These are phyloP conservation scores for Phycomyces nitens DNA, from an alignment of 192 early-diverging fungal species.

Conservation along the genomic window DNA sequence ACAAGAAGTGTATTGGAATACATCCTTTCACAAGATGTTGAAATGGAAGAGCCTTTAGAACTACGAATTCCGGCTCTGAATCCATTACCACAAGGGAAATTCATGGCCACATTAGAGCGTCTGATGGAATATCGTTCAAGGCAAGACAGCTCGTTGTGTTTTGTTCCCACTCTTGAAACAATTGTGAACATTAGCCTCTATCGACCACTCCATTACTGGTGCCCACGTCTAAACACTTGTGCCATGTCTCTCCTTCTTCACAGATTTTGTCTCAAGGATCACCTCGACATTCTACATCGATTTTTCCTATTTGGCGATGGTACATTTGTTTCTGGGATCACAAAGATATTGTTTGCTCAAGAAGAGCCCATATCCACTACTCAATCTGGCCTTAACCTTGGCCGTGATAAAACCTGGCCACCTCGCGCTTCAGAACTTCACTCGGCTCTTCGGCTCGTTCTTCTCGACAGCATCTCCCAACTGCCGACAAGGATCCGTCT, in stretches of 20 bases:
- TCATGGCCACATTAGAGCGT: conserved; percentile 16
- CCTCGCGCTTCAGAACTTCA: conserved; percentile 22
- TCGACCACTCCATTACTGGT: conserved; percentile 26
- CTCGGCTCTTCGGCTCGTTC: conserved; percentile 20
- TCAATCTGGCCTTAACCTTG: conserved; percentile 13
- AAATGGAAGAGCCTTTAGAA: too few relatives aligned
- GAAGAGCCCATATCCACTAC: background rate
- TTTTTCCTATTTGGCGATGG: conserved; percentile 44
- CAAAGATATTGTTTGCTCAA: conserved; percentile 37
- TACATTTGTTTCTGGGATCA: conserved; percentile 36
- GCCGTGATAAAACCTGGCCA: conserved; percentile 20
- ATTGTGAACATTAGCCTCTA: conserved; percentile 25
- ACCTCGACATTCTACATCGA: conserved; percentile 38
- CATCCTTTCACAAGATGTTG: too few relatives aligned
- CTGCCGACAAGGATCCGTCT: background rate
- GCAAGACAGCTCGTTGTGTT: conserved; percentile 1
- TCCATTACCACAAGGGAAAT: conserved; percentile 12
- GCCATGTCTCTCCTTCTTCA: conserved; percentile 46
- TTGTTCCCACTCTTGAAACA: conserved; percentile 31
- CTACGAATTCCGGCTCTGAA: too few relatives aligned
- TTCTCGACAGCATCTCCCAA: background rate
- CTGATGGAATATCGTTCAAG: background rate
- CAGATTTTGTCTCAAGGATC: conserved; percentile 38
- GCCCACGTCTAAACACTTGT: conserved; percentile 39
- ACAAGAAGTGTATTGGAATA: too few relatives aligned